These are phyloP conservation scores for Pythium aquatile DNA, from an alignment of 352 stramenopile genomes.

Conservation along the genomic window DNA sequence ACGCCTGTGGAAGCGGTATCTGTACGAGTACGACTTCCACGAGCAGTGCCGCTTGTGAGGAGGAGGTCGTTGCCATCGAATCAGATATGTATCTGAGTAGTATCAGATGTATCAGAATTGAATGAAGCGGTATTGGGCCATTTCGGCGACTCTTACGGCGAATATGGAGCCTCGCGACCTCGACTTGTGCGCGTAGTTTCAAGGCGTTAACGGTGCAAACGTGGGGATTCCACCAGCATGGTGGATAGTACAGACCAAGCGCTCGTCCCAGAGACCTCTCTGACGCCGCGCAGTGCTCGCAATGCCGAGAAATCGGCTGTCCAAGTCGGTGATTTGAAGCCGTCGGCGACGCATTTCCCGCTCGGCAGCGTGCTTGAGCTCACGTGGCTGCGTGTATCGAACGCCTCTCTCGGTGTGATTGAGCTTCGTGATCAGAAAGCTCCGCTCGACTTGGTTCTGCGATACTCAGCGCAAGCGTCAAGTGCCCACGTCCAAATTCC, in stretches of 20 bases:
- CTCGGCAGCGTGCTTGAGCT: constrained; percentile 15
- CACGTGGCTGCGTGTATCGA: not conserved
- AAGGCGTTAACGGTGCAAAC: not conserved
- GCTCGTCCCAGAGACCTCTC: not conserved
- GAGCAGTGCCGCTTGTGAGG: constrained; percentile 27
- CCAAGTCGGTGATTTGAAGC: not conserved
- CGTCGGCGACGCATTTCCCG: not conserved
- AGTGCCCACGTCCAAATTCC: not conserved
- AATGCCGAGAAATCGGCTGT: not conserved
- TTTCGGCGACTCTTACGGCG: not conserved
- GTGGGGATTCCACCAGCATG: not conserved
- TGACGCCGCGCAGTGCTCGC: not conserved
- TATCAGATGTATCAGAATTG: constrained; percentile 15
- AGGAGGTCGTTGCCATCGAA: not conserved
- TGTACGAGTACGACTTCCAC: constrained; percentile 44
- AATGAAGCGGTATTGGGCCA: not conserved
- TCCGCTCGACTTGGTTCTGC: constrained; percentile 9
- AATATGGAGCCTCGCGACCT: not conserved
- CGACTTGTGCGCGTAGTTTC: constrained; percentile 4
- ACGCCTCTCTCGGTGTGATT: no score
- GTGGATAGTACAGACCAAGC: not conserved
- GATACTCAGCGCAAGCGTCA: constrained; percentile 1
- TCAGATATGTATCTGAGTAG: constrained; percentile 10
- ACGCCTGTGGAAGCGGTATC: constrained; percentile 34
- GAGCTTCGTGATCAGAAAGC: not conserved